Percentiles rank a stretch among this genome's conserved stretches.
Evolutionary conservation across 306 rosid species (phyloP).

Genomic region (Glycyrrhiza uralensis): DNA sequence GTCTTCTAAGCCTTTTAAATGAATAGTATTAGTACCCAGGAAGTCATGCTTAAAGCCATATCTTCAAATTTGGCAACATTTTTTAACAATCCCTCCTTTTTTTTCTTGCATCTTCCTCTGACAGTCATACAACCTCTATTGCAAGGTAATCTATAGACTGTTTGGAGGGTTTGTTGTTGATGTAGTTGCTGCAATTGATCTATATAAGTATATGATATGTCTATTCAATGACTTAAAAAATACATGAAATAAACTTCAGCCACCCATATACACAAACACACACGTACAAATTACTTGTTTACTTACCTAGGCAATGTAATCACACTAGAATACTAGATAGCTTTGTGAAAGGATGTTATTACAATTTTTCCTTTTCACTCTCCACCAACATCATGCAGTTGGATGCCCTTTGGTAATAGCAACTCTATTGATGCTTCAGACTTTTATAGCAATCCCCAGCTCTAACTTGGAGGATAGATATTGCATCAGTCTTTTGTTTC

Average conservation of each 20-base stretch:
- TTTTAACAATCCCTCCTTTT: conserved; percentile 13
- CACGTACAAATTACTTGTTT: neutral
- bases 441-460: too few species aligned
- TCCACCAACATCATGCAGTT: too few species aligned
- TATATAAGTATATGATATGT: conserved; percentile 24
- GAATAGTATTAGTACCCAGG: neutral
- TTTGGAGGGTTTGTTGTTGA: conserved; percentile 97
- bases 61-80: neutral
- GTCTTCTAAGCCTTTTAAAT: conserved; percentile 1
- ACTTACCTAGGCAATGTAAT: neutral
- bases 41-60: conserved; percentile 1
- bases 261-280: neutral
- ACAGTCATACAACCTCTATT: conserved; percentile 97
- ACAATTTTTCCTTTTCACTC: too few species aligned
- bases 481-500: too few species aligned
- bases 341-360: neutral
- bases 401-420: too few species aligned
- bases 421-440: too few species aligned
- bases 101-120: conserved; percentile 23
- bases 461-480: too few species aligned
- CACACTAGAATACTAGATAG: neutral
- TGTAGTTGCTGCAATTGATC: conserved; percentile 99
- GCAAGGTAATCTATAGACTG: conserved; percentile 96
- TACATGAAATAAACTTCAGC: conserved; percentile 2
- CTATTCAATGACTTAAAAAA: neutral